phyloP scores from a whole-genome alignment of 176 grass and related monocot species.

The Rhynchospora tenuis region DNA sequence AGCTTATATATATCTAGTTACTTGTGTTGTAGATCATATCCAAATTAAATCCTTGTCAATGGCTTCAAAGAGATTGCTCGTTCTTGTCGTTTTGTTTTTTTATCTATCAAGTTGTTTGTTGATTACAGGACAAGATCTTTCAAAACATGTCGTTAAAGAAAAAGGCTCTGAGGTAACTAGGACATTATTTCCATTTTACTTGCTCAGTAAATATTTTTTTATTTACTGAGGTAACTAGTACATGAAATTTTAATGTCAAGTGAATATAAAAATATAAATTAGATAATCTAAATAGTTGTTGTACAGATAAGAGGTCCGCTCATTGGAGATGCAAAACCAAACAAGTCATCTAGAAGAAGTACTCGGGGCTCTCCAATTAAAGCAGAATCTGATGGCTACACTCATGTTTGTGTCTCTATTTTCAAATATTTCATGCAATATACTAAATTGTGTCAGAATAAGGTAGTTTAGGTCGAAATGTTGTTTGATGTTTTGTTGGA shows the following conservation, averaged over 20 bases:
- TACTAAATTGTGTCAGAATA: no score
- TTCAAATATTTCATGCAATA: no score
- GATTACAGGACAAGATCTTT: neutral
- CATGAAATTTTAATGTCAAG: no score
- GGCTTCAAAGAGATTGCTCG: neutral
- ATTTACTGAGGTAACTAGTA: no score
- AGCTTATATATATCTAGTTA: no score
- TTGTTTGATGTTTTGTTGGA: no score
- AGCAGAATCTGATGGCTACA: neutral
- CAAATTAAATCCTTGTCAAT: neutral
- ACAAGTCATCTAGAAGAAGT: neutral
- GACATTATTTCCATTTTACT: neutral
- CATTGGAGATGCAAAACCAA: neutral
- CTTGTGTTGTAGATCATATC: no score
- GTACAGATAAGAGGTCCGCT: neutral
- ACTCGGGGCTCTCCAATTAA: neutral
- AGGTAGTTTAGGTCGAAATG: no score
- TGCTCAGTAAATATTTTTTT: neutral
- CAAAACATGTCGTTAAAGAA: neutral
- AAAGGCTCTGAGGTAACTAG: neutral
- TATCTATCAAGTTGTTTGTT: neutral
- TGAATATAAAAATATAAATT: neutral
- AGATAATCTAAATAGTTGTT: no score
- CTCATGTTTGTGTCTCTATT: neutral
- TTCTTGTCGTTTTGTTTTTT: neutral